Evolutionary conservation across 495 filamentous ascomycete species (phyloP).

Genomic region (Penicillium bialowiezense): DNA sequence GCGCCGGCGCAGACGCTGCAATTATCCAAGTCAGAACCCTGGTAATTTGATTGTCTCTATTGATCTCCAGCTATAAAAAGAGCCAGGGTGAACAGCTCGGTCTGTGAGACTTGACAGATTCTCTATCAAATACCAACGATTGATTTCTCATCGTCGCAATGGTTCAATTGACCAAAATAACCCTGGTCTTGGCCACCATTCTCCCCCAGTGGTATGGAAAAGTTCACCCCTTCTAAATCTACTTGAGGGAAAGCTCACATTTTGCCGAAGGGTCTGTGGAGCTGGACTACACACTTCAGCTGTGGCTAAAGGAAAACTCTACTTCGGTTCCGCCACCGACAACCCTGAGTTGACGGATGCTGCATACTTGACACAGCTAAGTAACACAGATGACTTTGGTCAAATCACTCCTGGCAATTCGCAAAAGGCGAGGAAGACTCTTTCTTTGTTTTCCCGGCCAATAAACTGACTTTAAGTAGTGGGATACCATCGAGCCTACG

Average conservation of each 20-base stretch:
- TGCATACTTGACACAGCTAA: conserved; percentile 42
- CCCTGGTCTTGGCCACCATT: conserved; percentile 23
- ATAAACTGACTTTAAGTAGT: conserved; percentile 25
- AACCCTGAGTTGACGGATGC: conserved; percentile 52
- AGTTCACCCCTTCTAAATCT: neutral
- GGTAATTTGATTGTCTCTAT: neutral
- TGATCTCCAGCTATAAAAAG: neutral
- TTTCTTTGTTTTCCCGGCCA: neutral
- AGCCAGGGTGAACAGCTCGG: no score
- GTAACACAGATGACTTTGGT: conserved; percentile 55
- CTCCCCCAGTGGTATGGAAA: conserved; percentile 29
- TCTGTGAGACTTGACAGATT: no score
- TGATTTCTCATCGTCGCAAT: conserved; percentile 11
- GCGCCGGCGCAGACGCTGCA: conserved; percentile 6
- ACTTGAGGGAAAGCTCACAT: neutral
- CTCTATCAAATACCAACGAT: no score
- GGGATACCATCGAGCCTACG: conserved; percentile 50
- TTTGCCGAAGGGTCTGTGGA: conserved; percentile 15
- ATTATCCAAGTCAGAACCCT: neutral
- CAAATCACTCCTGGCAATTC: conserved; percentile 59
- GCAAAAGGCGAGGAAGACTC: conserved; percentile 39
- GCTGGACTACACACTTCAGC: conserved; percentile 49
- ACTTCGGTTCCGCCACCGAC: conserved; percentile 60
- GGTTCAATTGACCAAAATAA: conserved; percentile 19
- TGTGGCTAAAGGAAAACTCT: conserved; percentile 47